Conservation (phyloP, 768 basidiomycete species). For the Rhizopogon vulgaris region DNA sequence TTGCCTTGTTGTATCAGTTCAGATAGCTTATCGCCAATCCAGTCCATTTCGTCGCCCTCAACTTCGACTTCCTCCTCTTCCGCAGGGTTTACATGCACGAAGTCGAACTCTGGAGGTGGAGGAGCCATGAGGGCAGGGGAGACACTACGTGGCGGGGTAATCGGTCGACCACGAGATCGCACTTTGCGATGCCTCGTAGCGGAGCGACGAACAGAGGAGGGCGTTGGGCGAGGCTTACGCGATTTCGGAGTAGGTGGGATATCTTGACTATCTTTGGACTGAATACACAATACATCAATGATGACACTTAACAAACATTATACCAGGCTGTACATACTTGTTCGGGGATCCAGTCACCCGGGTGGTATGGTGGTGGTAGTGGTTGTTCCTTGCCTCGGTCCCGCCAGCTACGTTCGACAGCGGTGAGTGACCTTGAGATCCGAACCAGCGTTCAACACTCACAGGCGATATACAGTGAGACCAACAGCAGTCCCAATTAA, state of each 20-base stretch:
- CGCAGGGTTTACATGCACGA: conserved; percentile 25
- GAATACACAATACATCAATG: background rate
- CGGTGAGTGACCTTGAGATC: conserved; percentile 2
- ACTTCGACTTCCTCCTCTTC: conserved; percentile 30
- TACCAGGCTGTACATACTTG: conserved; percentile 16
- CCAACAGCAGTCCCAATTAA: conserved; percentile 85
- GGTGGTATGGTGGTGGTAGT: conserved; percentile 65
- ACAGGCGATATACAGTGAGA: conserved; percentile 83
- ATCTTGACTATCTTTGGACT: conserved; percentile 27
- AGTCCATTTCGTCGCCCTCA: conserved; percentile 64
- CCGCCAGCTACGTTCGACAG: conserved; percentile 52
- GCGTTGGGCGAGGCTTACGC: conserved; percentile 30
- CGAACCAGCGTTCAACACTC: conserved; percentile 25
- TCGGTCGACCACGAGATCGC: conserved; percentile 18
- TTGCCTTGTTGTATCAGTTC: conserved; percentile 75
- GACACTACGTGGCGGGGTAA: conserved; percentile 22
- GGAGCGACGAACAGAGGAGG: conserved; percentile 28
- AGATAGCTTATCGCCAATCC: conserved; percentile 68
- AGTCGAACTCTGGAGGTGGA: conserved; percentile 39
- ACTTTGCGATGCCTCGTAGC: conserved; percentile 31
- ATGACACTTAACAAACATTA: background rate
- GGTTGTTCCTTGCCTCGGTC: conserved; percentile 56
- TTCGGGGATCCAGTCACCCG: conserved; percentile 48
- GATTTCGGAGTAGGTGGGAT: conserved; percentile 33
- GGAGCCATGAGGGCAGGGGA: conserved; percentile 25